Base-by-base conservation (phyloP, 1,284 basidiomycete genomes). In the Boletus mariae region DNA sequence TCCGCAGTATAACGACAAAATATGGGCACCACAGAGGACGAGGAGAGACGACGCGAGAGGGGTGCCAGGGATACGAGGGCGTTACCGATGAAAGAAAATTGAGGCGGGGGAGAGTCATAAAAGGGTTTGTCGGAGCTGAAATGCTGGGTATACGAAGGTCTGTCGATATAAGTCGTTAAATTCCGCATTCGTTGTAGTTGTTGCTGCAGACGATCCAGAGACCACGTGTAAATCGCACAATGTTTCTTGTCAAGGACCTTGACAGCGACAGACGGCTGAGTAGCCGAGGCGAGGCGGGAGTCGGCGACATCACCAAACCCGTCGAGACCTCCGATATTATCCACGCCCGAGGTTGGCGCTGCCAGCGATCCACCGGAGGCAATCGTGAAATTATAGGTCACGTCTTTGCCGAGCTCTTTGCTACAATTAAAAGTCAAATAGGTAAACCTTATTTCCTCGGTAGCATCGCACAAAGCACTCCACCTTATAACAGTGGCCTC, bases 401-500 rank as follows among this genome's bases (percentile, higher is more conserved):
- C 90, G 43, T 87, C 81, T 68, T 95, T 94, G 32, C 81, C 79
- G 42, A 97, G 82, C 68, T 94, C 90, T 64, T 87, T 87, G 71
- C 92, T 95, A 46, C 11, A 51, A 47, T 29, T 54, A 49, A 57
- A 52, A 54, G 45, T 45, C 47, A 55, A 58, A 52, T 54, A 31
- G 52, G 41, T 55, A 17, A 60, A 44, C 26, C 20, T 37, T 43
- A 37, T 47, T 44, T 48, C 29, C 13, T 5, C 17, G 8, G 17
- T 15, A 17, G 31, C n/a, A 9, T 17, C 23, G 12, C 35, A 32
- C 20, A 43, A 44, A 41, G 56, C 57, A 57, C 53, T 35, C 47
- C 59, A 91, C 92, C 91, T 92, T 62, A 96, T 89, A 38, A 96
- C 81, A 67, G 98, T 98, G 9, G 94, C 95, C 72, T 99, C 96